phyloP scores from a whole-genome alignment of 139 green algal species.

The Pedinophyceae sp. region DNA sequence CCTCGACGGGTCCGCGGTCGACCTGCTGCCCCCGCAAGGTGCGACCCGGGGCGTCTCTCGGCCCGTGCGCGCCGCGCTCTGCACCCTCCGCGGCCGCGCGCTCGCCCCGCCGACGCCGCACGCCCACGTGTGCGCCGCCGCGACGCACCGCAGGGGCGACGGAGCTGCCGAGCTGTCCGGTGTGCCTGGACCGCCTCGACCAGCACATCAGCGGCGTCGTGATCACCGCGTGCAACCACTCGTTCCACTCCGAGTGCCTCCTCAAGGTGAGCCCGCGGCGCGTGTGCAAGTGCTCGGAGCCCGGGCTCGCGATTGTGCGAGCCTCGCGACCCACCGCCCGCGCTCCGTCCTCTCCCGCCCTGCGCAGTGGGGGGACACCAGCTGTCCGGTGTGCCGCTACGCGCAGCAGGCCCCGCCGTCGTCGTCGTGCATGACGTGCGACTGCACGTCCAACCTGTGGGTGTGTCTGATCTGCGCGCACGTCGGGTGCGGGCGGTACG shows the following conservation, averaged over 20 bases:
- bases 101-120: neutral
- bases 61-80: neutral
- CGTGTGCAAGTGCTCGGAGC: too few relatives aligned
- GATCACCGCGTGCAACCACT: constrained; percentile 88
- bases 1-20: neutral
- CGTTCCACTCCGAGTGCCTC: constrained; percentile 89
- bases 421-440: constrained; percentile 54
- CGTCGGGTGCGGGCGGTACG: constrained; percentile 82
- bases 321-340: too few relatives aligned
- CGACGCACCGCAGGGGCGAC: constrained; percentile 38
- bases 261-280: too few relatives aligned
- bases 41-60: neutral
- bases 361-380: constrained; percentile 75
- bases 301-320: too few relatives aligned
- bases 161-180: constrained; percentile 84
- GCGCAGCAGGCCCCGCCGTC: constrained; percentile 22
- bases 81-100: constrained; percentile 8
- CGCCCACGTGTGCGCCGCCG: neutral
- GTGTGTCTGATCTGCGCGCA: constrained; percentile 97
- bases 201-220: constrained; percentile 80
- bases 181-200: constrained; percentile 93
- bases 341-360: too few relatives aligned
- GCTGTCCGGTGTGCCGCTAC: constrained; percentile 83
- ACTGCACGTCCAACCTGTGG: constrained; percentile 64
- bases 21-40: neutral